Base-by-base conservation (phyloP, 331 rosid genomes). In the Acacia concinna region DNA sequence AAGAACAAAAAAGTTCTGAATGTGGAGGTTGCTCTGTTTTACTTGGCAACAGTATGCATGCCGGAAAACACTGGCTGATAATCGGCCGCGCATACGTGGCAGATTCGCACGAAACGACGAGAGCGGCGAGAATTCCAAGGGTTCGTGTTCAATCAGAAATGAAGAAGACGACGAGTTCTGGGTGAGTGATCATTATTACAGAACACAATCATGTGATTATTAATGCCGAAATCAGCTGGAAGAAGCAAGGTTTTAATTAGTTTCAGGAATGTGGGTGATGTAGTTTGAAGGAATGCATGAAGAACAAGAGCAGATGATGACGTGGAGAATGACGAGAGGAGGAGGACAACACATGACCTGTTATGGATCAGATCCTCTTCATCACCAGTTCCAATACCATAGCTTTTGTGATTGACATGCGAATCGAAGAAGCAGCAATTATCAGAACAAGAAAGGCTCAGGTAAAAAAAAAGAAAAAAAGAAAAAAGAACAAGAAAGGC, bases 1-100 rank as follows among this genome's bases (percentile, higher is more conserved):
- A n/a, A 5, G 11, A 18, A n/a, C 5, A 17, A 35, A 13, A 52
- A 49, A 9, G n/a, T 31, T 62, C 43, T 77, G 78, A 88, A 73
- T 63, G 70, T 37, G 75, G 59, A 37, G 47, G 31, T 27, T 41
- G 40, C 59, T 75, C 68, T 49, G 32, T 74, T 68, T 78, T 43
- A 8, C n/a, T 77, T 81, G 75, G 70, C 66, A 56, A 34, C 85
- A 93, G 98, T 93, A 93, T 86, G 97, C 97, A 74, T 93, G 98
- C 68, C 91, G 98, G 77, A 93, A 93, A 81, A 91, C 97, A 65
- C 88, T 93, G 60, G 98, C 98, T 56, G 98, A 93, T 93, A 91
- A 86, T 65, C 81, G 98, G 62, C 92, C 88, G 21, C 90, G 98
- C 66, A 79, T 93, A 91, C 98, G 98, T 83, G 98, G 98, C 83